A percentile compares a stretch with the other conserved stretches of the same genome.
Conservation (phyloP, 2,329 filamentous ascomycete species). For the Nemania sp. region DNA sequence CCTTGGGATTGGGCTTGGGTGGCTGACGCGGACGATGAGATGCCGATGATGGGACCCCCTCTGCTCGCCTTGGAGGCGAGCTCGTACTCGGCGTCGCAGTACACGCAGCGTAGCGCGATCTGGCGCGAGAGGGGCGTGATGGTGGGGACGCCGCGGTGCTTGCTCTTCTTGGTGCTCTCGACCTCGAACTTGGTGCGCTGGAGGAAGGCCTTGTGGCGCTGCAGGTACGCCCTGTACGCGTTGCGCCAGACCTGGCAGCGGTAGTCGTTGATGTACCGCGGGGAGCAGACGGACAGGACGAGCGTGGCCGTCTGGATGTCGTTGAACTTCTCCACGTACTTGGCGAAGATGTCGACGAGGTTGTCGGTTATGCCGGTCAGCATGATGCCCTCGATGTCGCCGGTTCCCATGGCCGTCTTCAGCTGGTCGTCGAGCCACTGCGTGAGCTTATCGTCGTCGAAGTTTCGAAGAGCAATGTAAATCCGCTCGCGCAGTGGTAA, state of each 20-base stretch:
- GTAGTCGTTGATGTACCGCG: conserved; percentile 76
- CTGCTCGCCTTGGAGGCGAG: conserved; percentile 45
- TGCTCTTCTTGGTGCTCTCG: conserved; percentile 72
- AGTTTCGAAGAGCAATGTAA: conserved; percentile 71
- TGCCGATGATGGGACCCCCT: conserved; percentile 16
- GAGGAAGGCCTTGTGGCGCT: conserved; percentile 74
- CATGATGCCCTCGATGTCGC: conserved; percentile 77
- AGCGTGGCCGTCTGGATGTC: conserved; percentile 81
- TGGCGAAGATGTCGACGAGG: conserved; percentile 74
- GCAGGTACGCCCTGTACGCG: conserved; percentile 71
- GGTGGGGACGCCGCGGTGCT: conserved; percentile 65
- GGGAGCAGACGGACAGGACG: conserved; percentile 73
- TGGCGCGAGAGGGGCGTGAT: conserved; percentile 69
- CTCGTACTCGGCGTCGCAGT: conserved; percentile 69
- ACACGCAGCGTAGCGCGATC: conserved; percentile 75
- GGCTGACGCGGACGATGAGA: background rate
- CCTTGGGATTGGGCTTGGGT: conserved; percentile 16
- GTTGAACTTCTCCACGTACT: conserved; percentile 74
- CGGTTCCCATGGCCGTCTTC: conserved; percentile 62
- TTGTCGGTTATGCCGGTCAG: conserved; percentile 76
- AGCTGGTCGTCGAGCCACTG: conserved; percentile 72
- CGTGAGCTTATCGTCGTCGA: conserved; percentile 64
- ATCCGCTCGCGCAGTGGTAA: conserved; percentile 76
- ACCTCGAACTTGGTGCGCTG: conserved; percentile 79
- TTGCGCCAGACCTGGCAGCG: conserved; percentile 76